Evolutionary conservation across 768 basidiomycete genomes (phyloP), one percentile per base, ranked within the genome.

Genomic region (Naematelia encephala): DNA sequence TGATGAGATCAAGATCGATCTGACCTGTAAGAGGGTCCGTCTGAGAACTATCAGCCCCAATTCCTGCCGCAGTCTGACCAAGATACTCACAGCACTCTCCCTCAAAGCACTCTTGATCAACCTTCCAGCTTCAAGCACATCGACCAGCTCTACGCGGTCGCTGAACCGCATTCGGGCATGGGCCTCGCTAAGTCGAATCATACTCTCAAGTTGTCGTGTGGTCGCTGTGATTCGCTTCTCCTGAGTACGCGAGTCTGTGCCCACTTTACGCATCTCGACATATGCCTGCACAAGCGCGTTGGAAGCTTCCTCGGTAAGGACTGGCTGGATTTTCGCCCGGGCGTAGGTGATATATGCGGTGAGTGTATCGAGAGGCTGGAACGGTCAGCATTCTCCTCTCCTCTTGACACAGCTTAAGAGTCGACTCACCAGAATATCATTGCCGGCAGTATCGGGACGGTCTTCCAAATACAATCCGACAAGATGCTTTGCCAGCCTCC

Each of bases 221-320:
- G 96, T 98, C 0, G 96, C 96, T 0, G 96, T 99, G 77, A 99
- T 99, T 12, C 94, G 86, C 73, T 90, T 90, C 77, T 98, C 94
- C 60, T 84, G 84, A 0, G 85, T 84, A 16, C 91, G 86, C 1
- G 91, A 87, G 74, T 98, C 94, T 55, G 87, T 72, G 21, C 94
- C 94, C 69, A 90, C 86, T 70, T 88, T 88, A 51, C 96, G 88
- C 82, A 99, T 89, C 63, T 90, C 88, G 57, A 96, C 92, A 78
- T 99, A 99, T 28, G 88, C 86, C 3, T 81, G 78, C 19, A 97
- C 90, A 55, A 98, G 88, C 63, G 91, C 89, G 19, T 85, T 78
- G 0, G 87, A 85, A 0, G 96, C 96, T 28, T 83, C 87, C 66
- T 91, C 89, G 12, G 88, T 90, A 46, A 99, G 86, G 21, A 84